Evolutionary conservation across 2,329 filamentous ascomycete genomes (phyloP), one percentile per base, ranked within the genome.

Genomic region (Colletotrichum kahawae): DNA sequence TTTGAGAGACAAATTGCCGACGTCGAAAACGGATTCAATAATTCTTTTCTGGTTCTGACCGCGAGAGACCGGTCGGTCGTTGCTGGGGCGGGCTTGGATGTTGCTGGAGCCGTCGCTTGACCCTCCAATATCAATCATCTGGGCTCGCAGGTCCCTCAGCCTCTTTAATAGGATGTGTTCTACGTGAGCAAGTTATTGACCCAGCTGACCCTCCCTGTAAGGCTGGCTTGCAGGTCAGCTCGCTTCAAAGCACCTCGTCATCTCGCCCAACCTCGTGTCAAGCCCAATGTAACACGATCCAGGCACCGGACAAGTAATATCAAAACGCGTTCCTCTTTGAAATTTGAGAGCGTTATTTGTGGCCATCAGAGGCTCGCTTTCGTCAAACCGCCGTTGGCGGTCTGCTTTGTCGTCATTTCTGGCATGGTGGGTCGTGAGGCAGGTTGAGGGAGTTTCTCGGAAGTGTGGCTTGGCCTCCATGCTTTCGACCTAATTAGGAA

Each of bases 391-490:
- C 21, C 33, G 31, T 43, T 29, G 62, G 14, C 24, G 29, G 36
- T 21, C 21, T 29, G 34, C 34, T 65, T 27, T 43, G 33, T 7
- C n/a, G 31, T 16, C 16, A 43, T 38, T 62, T 24, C 63, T 7
- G 60, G 16, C 38, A 6, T 24, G 13, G 54, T 51, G 65, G 65
- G 65, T 62, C 10, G 21, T 69, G 65, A 73, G 70, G 70, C 33
- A n/a, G 56, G 56, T 73, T 73, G 70, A 73, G 70, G 69, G 69
- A 66, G 70, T 69, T 69, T 73, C 51, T 54, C 56, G 56, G 16
- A n/a, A 31, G 31, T 29, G 34, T 67, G 48, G 51, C 51, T 71
- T 71, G 60, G 68, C 57, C 57, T 36, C n/a, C 27, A 36, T 34
- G n/a, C 10, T 33, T 10, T 21, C 5, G 9, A 33, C 56, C 14